phyloP scores from a whole-genome alignment of 2,329 filamentous ascomycete species.

The Thielaviopsis ethacetica region DNA sequence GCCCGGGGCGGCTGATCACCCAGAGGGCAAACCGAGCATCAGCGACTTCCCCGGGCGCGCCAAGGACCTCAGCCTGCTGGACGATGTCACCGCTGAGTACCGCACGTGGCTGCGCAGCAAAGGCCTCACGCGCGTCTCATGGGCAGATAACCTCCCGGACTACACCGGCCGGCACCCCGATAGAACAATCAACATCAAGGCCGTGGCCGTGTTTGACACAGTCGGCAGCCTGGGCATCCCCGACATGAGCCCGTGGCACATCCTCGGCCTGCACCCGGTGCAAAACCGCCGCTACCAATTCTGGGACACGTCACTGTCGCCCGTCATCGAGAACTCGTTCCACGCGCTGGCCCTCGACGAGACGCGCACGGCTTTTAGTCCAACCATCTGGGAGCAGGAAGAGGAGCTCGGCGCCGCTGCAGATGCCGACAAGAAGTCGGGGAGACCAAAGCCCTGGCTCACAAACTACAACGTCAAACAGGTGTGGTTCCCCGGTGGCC shows the following conservation, averaged over 20 bases:
- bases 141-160: neutral
- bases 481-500: constrained; percentile 54
- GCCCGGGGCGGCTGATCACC: constrained; percentile 24
- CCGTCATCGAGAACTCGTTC: constrained; percentile 39
- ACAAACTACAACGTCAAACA: constrained; percentile 26
- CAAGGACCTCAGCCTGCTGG: neutral
- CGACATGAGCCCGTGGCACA: constrained; percentile 27
- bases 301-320: constrained; percentile 36
- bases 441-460: neutral
- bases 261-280: constrained; percentile 27
- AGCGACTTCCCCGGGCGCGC: neutral
- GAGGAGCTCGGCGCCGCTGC: constrained; percentile 7
- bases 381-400: constrained; percentile 36
- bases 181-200: constrained; percentile 16
- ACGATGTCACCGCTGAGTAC: constrained; percentile 25
- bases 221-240: constrained; percentile 29
- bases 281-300: constrained; percentile 32
- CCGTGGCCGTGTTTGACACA: constrained; percentile 31
- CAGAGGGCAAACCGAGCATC: neutral
- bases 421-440: constrained; percentile 20
- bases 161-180: neutral
- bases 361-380: constrained; percentile 35
- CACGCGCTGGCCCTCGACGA: constrained; percentile 44
- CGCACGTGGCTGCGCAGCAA: constrained; percentile 28
- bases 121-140: constrained; percentile 23